phyloP scores from a whole-genome alignment of 1,284 basidiomycete genomes.

The Volvariella surrecta region DNA sequence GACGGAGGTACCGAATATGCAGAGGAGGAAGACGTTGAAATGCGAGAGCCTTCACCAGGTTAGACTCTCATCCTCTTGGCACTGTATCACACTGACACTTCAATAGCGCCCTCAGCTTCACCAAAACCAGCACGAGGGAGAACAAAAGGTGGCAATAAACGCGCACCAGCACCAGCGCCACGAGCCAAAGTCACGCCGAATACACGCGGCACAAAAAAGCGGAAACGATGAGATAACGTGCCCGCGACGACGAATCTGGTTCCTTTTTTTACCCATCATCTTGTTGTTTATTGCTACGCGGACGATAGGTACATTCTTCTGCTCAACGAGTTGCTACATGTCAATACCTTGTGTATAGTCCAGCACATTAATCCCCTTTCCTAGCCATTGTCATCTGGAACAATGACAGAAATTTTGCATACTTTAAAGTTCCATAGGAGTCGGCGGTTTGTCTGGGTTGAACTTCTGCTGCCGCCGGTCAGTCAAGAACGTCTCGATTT shows the following conservation, averaged over 20 bases:
- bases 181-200: constrained; percentile 11
- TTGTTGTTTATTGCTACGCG: not conserved
- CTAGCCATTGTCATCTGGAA: not conserved
- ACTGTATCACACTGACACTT: not conserved
- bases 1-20: constrained; percentile 60
- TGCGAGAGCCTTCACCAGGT: constrained; percentile 50
- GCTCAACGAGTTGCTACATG: not conserved
- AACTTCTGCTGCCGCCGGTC: constrained; percentile 25
- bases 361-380: not conserved
- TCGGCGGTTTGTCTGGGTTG: not conserved
- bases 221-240: constrained; percentile 16
- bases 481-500: constrained; percentile 35
- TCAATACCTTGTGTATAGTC: not conserved
- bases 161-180: constrained; percentile 7
- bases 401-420: too few species aligned
- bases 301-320: constrained; percentile 1
- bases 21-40: constrained; percentile 54
- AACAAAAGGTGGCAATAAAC: constrained; percentile 14
- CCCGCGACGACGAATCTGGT: too few species aligned
- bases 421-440: not conserved
- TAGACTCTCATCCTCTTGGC: constrained; percentile 12
- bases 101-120: constrained; percentile 21
- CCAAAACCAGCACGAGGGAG: constrained; percentile 22
- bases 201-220: constrained; percentile 25
- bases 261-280: not conserved